Percentiles rank a stretch among this genome's conserved stretches.
Evolutionary conservation across 352 stramenopile species (phyloP).

Genomic region (Peronospora farinosa): DNA sequence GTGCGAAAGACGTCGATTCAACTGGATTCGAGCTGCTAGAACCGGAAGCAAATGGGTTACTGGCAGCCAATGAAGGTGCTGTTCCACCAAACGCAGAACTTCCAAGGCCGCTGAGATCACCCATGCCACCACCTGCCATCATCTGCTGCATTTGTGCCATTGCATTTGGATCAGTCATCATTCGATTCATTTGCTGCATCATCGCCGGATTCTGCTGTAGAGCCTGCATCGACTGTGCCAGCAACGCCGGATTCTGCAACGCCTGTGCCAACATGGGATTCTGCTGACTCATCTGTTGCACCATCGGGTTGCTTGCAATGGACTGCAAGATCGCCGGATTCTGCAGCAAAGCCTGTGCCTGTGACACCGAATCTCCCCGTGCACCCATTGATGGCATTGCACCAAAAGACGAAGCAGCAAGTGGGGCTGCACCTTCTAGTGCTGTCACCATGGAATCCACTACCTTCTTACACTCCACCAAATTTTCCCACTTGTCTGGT

Average conservation of each 20-base stretch:
- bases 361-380: constrained; percentile 41
- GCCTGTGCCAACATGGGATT: constrained; percentile 78
- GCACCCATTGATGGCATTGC: constrained; percentile 17
- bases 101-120: constrained; percentile 19
- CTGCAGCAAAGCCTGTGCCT: constrained; percentile 62
- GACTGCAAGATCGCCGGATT: constrained; percentile 69
- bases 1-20: constrained; percentile 9
- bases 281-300: constrained; percentile 73
- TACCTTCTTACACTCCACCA: constrained; percentile 59
- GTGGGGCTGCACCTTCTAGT: constrained; percentile 3
- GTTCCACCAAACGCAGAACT: constrained; percentile 27
- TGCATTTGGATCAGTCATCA: constrained; percentile 72
- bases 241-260: constrained; percentile 65
- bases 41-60: constrained; percentile 41
- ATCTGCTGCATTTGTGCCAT: constrained; percentile 72
- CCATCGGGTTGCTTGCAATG: constrained; percentile 58
- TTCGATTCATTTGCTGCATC: constrained; percentile 75
- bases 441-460: constrained; percentile 40
- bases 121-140: constrained; percentile 33
- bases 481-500: constrained; percentile 67
- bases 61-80: constrained; percentile 11
- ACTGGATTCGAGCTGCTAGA: constrained; percentile 13
- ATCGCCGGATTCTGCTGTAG: constrained; percentile 76
- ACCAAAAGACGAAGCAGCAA: constrained; percentile 9
- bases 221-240: constrained; percentile 57